These are phyloP conservation scores for Periconia macrospinosa DNA, from an alignment of 2,329 filamentous ascomycete species.

Conservation along the genomic window DNA sequence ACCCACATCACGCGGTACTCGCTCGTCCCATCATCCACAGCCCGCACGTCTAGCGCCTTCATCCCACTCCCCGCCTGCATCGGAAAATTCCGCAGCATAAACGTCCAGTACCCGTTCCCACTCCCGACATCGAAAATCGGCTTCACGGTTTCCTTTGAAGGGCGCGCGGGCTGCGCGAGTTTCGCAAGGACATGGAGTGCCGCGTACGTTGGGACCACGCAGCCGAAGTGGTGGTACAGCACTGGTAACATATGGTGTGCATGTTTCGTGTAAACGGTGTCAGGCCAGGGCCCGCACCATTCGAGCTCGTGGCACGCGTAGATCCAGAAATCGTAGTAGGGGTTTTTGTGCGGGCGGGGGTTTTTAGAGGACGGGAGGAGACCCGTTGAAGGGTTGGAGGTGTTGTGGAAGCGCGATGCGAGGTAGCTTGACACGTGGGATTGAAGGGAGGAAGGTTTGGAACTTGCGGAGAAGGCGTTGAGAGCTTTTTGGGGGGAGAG, in stretches of 20 bases:
- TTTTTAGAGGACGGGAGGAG: conserved; percentile 42
- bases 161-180: conserved; percentile 45
- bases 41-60: conserved; percentile 57
- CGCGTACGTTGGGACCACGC: conserved; percentile 69
- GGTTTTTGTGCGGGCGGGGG: conserved; percentile 59
- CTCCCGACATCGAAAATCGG: conserved; percentile 68
- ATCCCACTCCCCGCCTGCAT: conserved; percentile 50
- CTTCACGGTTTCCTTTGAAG: conserved; percentile 42
- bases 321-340: conserved; percentile 68
- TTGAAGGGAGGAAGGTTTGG: conserved; percentile 65
- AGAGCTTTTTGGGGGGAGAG: conserved; percentile 65
- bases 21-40: conserved; percentile 69
- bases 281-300: conserved; percentile 63
- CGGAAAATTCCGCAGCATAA: conserved; percentile 71
- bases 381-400: conserved; percentile 11
- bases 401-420: conserved; percentile 53
- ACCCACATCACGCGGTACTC: conserved; percentile 72
- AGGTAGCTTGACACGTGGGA: conserved; percentile 60
- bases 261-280: conserved; percentile 55
- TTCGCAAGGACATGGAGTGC: conserved; percentile 62
- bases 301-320: conserved; percentile 67
- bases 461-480: conserved; percentile 65
- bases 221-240: conserved; percentile 79
- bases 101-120: conserved; percentile 77
- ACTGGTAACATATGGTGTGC: conserved; percentile 72